A percentile compares a stretch with the other conserved stretches of the same genome.
Conservation (phyloP, 345 rosid genomes). For the Eutrema japonicum region DNA sequence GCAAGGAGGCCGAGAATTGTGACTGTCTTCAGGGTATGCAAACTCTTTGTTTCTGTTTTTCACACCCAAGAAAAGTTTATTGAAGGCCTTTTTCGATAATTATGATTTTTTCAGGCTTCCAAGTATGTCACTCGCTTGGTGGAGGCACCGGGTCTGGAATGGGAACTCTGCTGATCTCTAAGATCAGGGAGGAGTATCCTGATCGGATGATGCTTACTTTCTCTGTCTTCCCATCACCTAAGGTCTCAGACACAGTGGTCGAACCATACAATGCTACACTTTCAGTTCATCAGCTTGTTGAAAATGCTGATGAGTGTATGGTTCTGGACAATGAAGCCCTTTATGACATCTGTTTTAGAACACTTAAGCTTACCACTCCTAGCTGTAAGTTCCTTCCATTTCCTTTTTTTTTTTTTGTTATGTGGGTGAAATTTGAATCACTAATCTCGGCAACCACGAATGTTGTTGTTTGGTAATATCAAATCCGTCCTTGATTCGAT, state of each 20-base stretch:
- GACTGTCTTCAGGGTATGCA: constrained; percentile 71
- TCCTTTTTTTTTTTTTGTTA: neutral
- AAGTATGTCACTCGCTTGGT: constrained; percentile 82
- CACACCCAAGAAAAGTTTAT: neutral
- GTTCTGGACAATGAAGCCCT: constrained; percentile 84
- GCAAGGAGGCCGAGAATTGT: constrained; percentile 81
- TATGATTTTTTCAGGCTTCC: constrained; percentile 56
- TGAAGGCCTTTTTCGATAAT: neutral
- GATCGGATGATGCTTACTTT: constrained; percentile 91
- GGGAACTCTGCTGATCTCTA: constrained; percentile 78
- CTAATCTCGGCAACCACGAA: neutral
- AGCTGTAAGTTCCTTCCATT: constrained; percentile 59
- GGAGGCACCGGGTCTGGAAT: constrained; percentile 88
- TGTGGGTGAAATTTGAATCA: constrained; percentile 9
- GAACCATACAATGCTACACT: constrained; percentile 83
- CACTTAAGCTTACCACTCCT: constrained; percentile 84
- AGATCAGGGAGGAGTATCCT: constrained; percentile 77
- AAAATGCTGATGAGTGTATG: constrained; percentile 88
- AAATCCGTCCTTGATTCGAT: neutral
- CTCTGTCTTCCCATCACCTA: constrained; percentile 86
- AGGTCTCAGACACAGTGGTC: constrained; percentile 81
- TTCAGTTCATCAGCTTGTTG: constrained; percentile 82
- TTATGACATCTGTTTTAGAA: constrained; percentile 82
- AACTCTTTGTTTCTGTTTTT: neutral
- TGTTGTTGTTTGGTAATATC: neutral